Evolutionary conservation across 2,329 filamentous ascomycete species (phyloP).

Genomic region (Sporothrix brasiliensis): DNA sequence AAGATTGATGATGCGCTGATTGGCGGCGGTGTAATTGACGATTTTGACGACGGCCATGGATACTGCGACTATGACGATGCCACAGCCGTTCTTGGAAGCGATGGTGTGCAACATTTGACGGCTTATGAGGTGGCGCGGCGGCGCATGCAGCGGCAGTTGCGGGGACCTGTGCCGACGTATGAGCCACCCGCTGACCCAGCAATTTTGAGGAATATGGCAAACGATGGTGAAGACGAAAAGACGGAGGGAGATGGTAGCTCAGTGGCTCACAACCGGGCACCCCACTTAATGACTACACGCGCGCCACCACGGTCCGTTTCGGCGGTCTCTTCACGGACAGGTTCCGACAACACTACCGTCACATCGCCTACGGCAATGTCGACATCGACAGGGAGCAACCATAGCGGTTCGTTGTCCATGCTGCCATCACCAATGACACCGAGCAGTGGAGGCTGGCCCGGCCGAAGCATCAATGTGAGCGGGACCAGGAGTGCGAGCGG

Average conservation of each 20-base stretch:
- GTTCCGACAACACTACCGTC: conserved; percentile 41
- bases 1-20: conserved; percentile 20
- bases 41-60: conserved; percentile 22
- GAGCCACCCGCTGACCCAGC: conserved; percentile 45
- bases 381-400: not conserved
- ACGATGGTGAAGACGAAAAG: conserved; percentile 31
- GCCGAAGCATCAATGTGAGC: conserved; percentile 37
- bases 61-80: conserved; percentile 39
- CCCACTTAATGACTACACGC: conserved; percentile 39
- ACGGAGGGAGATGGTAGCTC: conserved; percentile 33
- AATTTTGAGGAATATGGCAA: conserved; percentile 23
- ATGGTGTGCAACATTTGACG: conserved; percentile 47
- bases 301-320: conserved; percentile 30
- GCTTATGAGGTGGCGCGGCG: conserved; percentile 56
- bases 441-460: conserved; percentile 48
- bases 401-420: conserved; percentile 45
- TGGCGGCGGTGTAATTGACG: conserved; percentile 7
- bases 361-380: conserved; percentile 31
- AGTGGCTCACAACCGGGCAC: conserved; percentile 38
- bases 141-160: conserved; percentile 56
- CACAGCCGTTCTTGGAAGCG: conserved; percentile 47
- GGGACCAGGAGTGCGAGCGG: not conserved
- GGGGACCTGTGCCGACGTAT: conserved; percentile 55
- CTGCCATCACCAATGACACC: conserved; percentile 56
- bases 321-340: conserved; percentile 43